Evolutionary conservation across 2,329 filamentous ascomycete species (phyloP), one percentile per base, ranked within the genome.

Genomic region (Penicillium glabrum): DNA sequence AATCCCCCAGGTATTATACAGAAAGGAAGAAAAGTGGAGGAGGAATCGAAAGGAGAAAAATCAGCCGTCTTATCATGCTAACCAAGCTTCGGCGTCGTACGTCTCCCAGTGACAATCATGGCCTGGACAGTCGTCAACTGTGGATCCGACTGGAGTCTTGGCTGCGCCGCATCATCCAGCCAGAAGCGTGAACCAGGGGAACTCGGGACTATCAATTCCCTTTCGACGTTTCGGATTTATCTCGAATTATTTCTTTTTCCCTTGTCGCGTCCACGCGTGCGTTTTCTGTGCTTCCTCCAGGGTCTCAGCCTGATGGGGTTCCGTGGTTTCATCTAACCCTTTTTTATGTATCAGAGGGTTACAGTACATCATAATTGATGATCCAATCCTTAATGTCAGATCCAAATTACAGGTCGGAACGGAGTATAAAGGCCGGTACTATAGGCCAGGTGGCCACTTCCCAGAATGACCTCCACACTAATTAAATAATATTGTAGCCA

Each of bases 41-140:
- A 45, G 50, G 31, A 58, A 46, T 33, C 5, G 29, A 47, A 53
- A 31, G 35, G 44, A 50, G 33, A 53, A 55, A 57, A 57, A 37
- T 53, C 16, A 39, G 35, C 44, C 51, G 39, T 41, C 35, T 41
- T 41, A 41, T 41, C 35, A 39, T n/a, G 19, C 19, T 23, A 41
- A 51, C 49, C 49, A 51, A 51, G 49, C 47, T 50, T 43, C 39
- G 44, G 43, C 21, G 54, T 51, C 45, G 46, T 51, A 46, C 48
- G 47, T 49, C 27, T 35, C 37, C 46, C 39, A 23, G 9, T 41
- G 47, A 46, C 41, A 51, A 49, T 51, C 52, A 51, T 54, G 41
- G 56, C 47, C 51, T 43, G 46, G 52, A 56, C 54, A 53, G 58
- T 64, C 63, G 62, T 66, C 63, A 64, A 64, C 58, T 31, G 63